Base-by-base conservation (phyloP, 192 early-diverging fungal species). In the Rhizophagus prolifer region DNA sequence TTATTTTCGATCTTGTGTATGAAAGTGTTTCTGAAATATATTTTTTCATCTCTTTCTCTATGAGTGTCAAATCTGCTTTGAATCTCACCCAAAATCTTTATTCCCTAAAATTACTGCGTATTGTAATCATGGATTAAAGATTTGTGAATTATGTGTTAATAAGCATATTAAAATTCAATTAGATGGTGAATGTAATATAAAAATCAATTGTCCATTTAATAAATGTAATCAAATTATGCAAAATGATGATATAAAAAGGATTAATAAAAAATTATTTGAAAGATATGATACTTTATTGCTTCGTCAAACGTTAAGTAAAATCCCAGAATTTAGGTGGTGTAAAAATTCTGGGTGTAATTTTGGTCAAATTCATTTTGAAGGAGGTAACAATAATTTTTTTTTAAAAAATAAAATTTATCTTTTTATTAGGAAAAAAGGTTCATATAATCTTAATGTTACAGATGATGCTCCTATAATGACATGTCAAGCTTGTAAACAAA, bases 381-480 rank as follows among this genome's bases (percentile, higher is more conserved):
- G 74, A 66, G 74, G 74, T 73, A 73, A 66, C 0, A 1, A 44
- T 44, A 44, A 9, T 44, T 44, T 44, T 34, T n/a, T n/a, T 46
- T 10, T 36, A 19, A 31, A 58, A 36, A 9, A 38, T 38, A 12
- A 44, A 41, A 23, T n/a, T 25, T 31, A 9, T 59, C 16, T 59
- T 34, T 73, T 26, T 28, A 25, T 38, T 38, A 38, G 7, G 36
- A 38, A 28, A 50, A 50, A 9, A 50, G 0, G 3, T 26, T 54
- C 6, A 13, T 13, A 26, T 21, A 19, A 19, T 47, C 21, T 34
- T 26, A 36, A 13, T 54, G 16, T 76, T 8, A n/a, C 38, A 76
- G 74, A 66, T 34, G 38, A 54, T 30, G 74, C 64, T 10, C 74
- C 74, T 30, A 76, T 76, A 65, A 67, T 76, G 74, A 76, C 74